Percentiles rank a stretch among this genome's conserved stretches.
Conservation (phyloP, 2,329 filamentous ascomycete genomes). For the Dactylellina parvicollis region DNA sequence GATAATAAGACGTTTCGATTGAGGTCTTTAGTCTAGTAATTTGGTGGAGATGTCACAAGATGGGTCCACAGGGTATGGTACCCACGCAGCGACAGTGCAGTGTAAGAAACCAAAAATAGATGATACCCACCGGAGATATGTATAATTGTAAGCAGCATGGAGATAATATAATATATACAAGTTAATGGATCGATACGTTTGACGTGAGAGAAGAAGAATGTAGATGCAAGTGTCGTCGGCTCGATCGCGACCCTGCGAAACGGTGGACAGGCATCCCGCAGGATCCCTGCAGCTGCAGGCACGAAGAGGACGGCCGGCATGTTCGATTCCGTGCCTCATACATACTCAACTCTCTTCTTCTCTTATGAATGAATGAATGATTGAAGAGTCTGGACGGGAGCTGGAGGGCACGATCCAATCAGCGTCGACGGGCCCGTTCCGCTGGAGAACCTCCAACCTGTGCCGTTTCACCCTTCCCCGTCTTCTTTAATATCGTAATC, state of each 20-base stretch:
- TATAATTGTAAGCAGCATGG: no score
- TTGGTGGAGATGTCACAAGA: not conserved
- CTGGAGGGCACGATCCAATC: conserved; percentile 24
- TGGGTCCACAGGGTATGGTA: not conserved
- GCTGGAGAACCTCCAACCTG: conserved; percentile 23
- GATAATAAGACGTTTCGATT: no score
- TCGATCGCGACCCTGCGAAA: not conserved
- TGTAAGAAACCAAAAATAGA: no score
- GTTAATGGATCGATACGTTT: no score
- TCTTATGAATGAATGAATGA: no score
- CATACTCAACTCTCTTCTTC: not conserved
- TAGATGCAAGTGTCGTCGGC: no score
- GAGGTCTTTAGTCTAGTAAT: no score
- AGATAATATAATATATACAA: not conserved
- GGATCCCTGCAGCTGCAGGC: conserved; percentile 45
- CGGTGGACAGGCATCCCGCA: conserved; percentile 15
- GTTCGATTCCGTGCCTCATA: not conserved
- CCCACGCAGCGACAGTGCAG: no score
- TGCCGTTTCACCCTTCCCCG: conserved; percentile 39
- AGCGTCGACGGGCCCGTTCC: not conserved
- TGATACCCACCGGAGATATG: no score
- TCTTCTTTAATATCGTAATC: conserved; percentile 24
- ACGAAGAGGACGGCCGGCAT: not conserved
- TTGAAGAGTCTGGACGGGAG: no score
- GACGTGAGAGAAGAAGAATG: no score